Base-by-base conservation (phyloP, 2,329 filamentous ascomycete species). In the Metarhizium humberi region DNA sequence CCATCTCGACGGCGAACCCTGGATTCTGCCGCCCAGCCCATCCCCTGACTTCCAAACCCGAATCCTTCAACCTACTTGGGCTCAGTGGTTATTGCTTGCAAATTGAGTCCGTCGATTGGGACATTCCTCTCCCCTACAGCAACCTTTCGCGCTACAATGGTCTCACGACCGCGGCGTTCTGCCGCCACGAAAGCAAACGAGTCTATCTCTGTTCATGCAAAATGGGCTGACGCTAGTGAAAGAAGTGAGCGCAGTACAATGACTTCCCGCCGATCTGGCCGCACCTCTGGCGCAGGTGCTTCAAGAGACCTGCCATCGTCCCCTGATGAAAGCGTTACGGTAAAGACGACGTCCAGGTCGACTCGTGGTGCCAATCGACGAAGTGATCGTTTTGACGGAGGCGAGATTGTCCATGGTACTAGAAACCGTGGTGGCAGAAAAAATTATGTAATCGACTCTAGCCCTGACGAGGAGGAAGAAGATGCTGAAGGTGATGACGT, bases 371-470 rank as follows among this genome's bases (percentile, higher is more conserved):
- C 68, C 50, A 61, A 67, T 47, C 69, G 70, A 49, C 66, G 66
- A 51, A 65, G 69, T 42, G 71, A 73, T 25, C 64, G 65, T 48
- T 76, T 76, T 53, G 69, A 69, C 29, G 73, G 72, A 29, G 73
- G 74, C 34, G 74, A 78, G 61, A 77, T 79, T 51, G 65, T 78
- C 18, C 69, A 73, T 30, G 75, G 76, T 42, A 79, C 78, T 61
- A 73, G 80, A 51, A 80, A 78, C 56, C 75, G 79, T 8, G 78
- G 76, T 6, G 74, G 73, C 18, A 80, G 81, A 69, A 83, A 82
- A 69, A 82, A 75, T 60, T 84, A 84, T 54, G 78, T 82, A 40
- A 77, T 84, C 29, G 80, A 82, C 58, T 80, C 77, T 42, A 77
- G 75, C 54, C 73, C 72, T 42, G 74, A 75, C n/a, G 74, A 75